Evolutionary conservation across 2,329 filamentous ascomycete species (phyloP).

Genomic region (Diplocarpon mali): DNA sequence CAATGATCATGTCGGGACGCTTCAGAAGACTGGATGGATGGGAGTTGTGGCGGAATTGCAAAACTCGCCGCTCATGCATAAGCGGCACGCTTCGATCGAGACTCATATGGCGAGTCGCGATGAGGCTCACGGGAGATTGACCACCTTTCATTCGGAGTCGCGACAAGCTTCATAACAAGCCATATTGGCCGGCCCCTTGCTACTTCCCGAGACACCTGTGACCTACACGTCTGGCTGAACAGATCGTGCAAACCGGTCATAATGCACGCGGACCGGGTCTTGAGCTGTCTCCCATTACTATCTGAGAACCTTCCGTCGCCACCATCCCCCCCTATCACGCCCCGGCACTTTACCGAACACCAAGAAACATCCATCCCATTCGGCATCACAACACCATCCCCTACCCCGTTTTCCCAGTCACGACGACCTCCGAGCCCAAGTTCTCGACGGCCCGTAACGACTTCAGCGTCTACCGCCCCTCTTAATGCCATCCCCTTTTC

Average conservation of each 20-base stretch:
- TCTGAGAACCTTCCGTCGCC: too few relatives aligned
- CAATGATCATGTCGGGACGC: conserved; percentile 35
- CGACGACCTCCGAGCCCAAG: background rate
- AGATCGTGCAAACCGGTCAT: too few relatives aligned
- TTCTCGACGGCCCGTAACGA: background rate
- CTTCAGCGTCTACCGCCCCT: background rate
- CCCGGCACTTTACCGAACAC: too few relatives aligned
- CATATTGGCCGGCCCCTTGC: background rate
- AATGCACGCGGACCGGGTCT: too few relatives aligned
- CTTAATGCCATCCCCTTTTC: background rate
- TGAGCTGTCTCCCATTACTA: too few relatives aligned
- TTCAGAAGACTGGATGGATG: conserved; percentile 47
- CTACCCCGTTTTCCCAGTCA: background rate
- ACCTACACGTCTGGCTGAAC: too few relatives aligned
- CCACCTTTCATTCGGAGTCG: background rate
- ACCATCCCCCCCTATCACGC: too few relatives aligned
- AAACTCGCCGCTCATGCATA: conserved; percentile 47
- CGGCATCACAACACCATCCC: background rate
- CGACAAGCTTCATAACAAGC: background rate
- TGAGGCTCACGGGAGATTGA: background rate
- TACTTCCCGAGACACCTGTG: background rate
- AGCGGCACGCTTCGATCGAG: conserved; percentile 52
- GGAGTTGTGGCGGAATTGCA: conserved; percentile 54
- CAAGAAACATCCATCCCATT: too few relatives aligned
- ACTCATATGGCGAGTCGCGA: conserved; percentile 36